A percentile compares a stretch with the other conserved stretches of the same genome.
These are phyloP conservation scores for Porphyra umbilicalis DNA, from an alignment of 31 red algal genomes.

Conservation along the genomic window DNA sequence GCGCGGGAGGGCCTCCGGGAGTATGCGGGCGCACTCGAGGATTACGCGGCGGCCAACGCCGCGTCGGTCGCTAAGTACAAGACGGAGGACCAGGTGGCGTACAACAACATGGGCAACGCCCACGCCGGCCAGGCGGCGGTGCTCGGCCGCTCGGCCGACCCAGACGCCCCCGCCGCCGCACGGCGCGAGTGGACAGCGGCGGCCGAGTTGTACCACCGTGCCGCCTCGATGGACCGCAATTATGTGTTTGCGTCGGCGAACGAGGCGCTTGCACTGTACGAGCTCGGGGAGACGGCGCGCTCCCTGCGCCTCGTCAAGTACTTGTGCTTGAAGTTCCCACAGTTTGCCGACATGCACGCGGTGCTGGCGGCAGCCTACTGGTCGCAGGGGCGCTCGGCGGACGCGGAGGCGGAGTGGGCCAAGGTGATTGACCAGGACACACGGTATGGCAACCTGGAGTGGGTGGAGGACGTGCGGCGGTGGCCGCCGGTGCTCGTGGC, in stretches of 20 bases:
- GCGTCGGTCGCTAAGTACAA: constrained; percentile 11
- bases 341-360: constrained; percentile 51
- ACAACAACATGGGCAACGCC: constrained; percentile 59
- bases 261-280: constrained; percentile 31
- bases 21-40: constrained; percentile 12
- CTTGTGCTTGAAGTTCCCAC: constrained; percentile 30
- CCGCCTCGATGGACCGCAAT: constrained; percentile 9
- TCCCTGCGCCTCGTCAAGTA: constrained; percentile 21
- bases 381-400: constrained; percentile 5
- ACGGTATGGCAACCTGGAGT: constrained; percentile 18
- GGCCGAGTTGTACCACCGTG: constrained; percentile 11
- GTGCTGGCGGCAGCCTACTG: constrained; percentile 30
- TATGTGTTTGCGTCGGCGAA: constrained; percentile 48
- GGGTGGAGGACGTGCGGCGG: constrained; percentile 24
- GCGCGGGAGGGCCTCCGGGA: constrained; percentile 45
- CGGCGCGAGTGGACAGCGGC: constrained; percentile 15
- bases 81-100: constrained; percentile 22
- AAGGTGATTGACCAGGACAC: constrained; percentile 16
- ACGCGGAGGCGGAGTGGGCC: constrained; percentile 28
- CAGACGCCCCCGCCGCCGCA: not conserved
- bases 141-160: not conserved
- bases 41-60: constrained; percentile 21
- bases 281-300: constrained; percentile 17
- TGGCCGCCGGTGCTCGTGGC: constrained; percentile 23
- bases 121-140: constrained; percentile 10